phyloP scores from a whole-genome alignment of 768 basidiomycete species.

The Suillus alpinus region DNA sequence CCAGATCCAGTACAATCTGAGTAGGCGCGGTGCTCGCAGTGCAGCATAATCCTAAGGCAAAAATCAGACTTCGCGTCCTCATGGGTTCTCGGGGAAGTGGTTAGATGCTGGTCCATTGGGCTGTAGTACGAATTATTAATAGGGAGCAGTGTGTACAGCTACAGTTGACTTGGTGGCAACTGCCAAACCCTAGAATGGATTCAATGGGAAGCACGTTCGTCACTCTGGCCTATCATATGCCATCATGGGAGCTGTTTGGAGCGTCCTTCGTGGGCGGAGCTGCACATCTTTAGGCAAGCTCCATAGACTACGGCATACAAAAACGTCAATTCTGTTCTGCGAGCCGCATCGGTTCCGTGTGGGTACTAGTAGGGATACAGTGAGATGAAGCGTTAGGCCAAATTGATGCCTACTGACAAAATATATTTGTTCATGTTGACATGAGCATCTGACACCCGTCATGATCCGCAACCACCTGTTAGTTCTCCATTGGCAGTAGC shows the following conservation, averaged over 20 bases:
- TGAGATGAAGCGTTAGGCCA: not conserved
- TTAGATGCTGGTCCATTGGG: not conserved
- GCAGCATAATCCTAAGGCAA: slow-evolving; percentile 5
- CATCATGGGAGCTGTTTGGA: not conserved
- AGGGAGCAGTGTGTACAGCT: not conserved
- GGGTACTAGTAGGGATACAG: not conserved
- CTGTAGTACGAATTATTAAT: slow-evolving; percentile 3
- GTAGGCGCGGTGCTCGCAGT: slow-evolving; percentile 29
- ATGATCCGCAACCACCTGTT: no score
- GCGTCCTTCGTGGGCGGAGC: not conserved
- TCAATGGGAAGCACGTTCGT: not conserved
- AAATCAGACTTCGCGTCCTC: not conserved
- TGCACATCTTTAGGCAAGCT: not conserved
- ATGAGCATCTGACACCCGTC: no score
- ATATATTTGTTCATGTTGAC: not conserved
- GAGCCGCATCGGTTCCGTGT: not conserved
- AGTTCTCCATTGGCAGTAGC: no score
- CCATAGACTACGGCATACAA: not conserved
- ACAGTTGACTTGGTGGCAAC: not conserved
- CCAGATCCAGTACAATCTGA: slow-evolving; percentile 43
- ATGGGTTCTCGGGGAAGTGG: not conserved
- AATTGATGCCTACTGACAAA: no score
- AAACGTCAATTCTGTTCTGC: not conserved
- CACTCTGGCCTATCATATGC: not conserved
- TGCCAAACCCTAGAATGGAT: not conserved